Evolutionary conservation across 306 rosid species (phyloP).

Genomic region (Heteromeles arbutifolia): DNA sequence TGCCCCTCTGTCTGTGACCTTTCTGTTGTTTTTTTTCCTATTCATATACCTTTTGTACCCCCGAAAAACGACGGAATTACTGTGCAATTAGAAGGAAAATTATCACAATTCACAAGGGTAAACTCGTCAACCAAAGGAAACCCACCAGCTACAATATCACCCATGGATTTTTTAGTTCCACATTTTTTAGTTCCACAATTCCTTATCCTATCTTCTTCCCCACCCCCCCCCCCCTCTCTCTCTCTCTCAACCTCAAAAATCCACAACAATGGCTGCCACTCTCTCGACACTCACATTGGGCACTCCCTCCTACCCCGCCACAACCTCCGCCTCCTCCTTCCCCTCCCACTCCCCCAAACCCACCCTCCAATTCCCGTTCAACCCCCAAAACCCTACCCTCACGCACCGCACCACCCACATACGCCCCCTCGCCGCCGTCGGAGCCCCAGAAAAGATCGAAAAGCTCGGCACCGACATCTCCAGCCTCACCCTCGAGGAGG

Average conservation of each 20-base stretch:
- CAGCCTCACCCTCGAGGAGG: conserved; percentile 76
- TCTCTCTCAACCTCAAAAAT: background rate
- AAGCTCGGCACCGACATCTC: conserved; percentile 59
- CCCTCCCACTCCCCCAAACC: conserved; percentile 34
- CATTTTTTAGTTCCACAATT: background rate
- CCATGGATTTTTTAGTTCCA: background rate
- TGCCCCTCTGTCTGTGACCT: background rate
- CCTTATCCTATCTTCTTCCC: conserved; percentile 36
- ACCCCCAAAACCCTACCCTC: conserved; percentile 16
- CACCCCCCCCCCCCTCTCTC: background rate
- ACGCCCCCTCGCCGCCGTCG: conserved; percentile 63
- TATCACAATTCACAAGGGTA: background rate
- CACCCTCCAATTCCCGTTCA: conserved; percentile 36
- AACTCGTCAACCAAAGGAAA: background rate
- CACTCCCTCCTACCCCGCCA: conserved; percentile 32
- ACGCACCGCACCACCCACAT: conserved; percentile 39
- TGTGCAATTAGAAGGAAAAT: fast-evolving
- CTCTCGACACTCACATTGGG: conserved; percentile 45
- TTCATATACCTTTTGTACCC: background rate
- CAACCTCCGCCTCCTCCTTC: conserved; percentile 19
- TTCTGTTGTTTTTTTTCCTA: background rate
- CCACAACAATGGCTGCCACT: conserved; percentile 45
- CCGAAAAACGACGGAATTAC: fast-evolving
- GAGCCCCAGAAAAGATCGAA: conserved; percentile 54
- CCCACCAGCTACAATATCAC: background rate